Evolutionary conservation across 371 early-diverging fungal genomes (phyloP), one percentile per base, ranked within the genome.

Genomic region (Zychaea mexicana): DNA sequence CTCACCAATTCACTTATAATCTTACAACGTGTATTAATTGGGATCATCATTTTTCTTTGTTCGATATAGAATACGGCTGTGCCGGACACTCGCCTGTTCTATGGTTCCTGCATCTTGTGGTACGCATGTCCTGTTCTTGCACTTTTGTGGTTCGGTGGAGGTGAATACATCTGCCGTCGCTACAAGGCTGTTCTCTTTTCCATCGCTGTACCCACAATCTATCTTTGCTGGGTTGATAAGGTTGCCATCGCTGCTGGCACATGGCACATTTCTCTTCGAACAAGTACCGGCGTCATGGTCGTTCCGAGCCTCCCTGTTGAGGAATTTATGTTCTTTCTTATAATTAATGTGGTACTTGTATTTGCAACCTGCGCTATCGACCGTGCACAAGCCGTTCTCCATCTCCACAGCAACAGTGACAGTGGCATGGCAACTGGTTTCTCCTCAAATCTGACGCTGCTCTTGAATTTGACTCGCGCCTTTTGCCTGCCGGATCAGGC

Each of bases 291-390:
- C 1, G 66, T 76, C 30, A 68, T 84, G 62, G 70, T 85, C 2
- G 69, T 68, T 0, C 69, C 71, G 9, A 59, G 79, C 57, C 64
- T 89, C 1, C 90, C 90, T 1, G 32, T 89, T 22, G 90, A 89
- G 67, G 90, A 89, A 67, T 81, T 79, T 26, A 61, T 79, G 65
- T 89, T 89, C 60, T 89, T 88, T 58, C 32, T 73, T 12, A 31
- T 87, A 15, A 82, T 85, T 59, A 85, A 87, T 45, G 66, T 69
- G 15, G 76, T 89, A 55, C 58, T 87, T 45, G 88, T 89, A 6
- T 82, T 81, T 78, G 89, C 85, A n/a, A 72, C 78, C 6, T 71
- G 83, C 57, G 84, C 87, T 1, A 67, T 85, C 31, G 87, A 89
- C 42, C 79, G 84, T 12, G 73, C 82, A 8, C 70, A 72, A 39